phyloP scores from a whole-genome alignment of 192 early-diverging fungal species.

The Obelidium mucronatum region DNA sequence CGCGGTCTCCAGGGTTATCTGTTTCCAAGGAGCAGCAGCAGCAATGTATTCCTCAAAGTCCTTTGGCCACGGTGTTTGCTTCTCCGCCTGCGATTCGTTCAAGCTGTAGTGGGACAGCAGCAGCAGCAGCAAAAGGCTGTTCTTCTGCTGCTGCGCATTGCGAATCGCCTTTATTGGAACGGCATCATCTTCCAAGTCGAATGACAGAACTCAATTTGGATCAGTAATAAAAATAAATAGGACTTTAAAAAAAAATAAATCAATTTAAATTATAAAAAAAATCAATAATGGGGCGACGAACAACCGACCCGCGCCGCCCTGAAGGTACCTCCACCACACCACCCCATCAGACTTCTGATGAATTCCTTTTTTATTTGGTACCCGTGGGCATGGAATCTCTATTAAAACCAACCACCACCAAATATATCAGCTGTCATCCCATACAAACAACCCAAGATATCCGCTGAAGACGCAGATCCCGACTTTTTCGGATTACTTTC shows the following conservation, averaged over 20 bases:
- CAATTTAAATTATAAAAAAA: neutral
- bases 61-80: neutral
- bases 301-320: conserved; percentile 19
- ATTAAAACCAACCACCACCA: neutral
- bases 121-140: too few species aligned
- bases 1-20: too few species aligned
- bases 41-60: neutral
- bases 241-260: neutral
- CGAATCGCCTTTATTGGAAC: too few species aligned
- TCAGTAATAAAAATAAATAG: neutral
- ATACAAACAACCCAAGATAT: conserved; percentile 23
- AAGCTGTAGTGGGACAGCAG: neutral
- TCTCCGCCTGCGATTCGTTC: neutral
- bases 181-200: neutral
- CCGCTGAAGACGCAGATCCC: conserved; percentile 18
- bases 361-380: too few species aligned
- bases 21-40: too few species aligned
- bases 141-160: too few species aligned
- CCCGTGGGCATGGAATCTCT: too few species aligned
- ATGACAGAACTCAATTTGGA: neutral
- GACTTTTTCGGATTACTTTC: conserved; percentile 25
- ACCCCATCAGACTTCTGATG: neutral
- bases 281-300: neutral
- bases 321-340: neutral
- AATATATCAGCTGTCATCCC: conserved; percentile 15